These are phyloP conservation scores for Apocynum venetum DNA, from an alignment of 257 asterid genomes.

Conservation along the genomic window DNA sequence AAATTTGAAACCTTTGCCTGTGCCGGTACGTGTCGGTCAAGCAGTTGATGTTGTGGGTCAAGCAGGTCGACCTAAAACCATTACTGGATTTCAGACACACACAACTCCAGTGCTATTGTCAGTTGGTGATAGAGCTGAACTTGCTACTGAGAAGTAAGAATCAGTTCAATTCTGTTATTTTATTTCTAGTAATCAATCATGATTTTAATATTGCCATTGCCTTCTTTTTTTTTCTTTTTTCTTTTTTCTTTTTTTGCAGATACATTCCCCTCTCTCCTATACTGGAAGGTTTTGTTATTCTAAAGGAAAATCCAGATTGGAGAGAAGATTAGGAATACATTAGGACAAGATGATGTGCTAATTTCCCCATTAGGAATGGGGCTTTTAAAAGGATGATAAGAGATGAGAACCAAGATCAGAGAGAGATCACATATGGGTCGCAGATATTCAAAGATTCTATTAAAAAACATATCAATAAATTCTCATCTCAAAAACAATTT, in stretches of 20 bases:
- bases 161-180: background rate
- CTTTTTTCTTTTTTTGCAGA: constrained; percentile 29
- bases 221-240: background rate
- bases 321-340: constrained; percentile 62
- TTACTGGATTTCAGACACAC: constrained; percentile 93
- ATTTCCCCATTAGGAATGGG: background rate
- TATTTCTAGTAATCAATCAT: background rate
- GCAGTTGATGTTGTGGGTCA: constrained; percentile 97
- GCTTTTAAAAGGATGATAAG: background rate
- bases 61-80: constrained; percentile 95
- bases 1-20: constrained; percentile 75
- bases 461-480: too few relatives aligned
- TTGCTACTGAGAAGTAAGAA: constrained; percentile 87
- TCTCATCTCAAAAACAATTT: too few relatives aligned
- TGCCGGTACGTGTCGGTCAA: constrained; percentile 96
- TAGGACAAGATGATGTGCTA: background rate
- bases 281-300: constrained; percentile 92
- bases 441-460: too few relatives aligned
- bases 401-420: too few relatives aligned
- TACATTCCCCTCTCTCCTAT: constrained; percentile 83
- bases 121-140: constrained; percentile 97
- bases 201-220: background rate
- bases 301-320: constrained; percentile 84
- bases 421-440: too few relatives aligned
- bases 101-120: constrained; percentile 91